Percentiles rank a stretch among this genome's conserved stretches.
Evolutionary conservation across 2,329 filamentous ascomycete genomes (phyloP).

Genomic region (Acrodontium crateriforme): DNA sequence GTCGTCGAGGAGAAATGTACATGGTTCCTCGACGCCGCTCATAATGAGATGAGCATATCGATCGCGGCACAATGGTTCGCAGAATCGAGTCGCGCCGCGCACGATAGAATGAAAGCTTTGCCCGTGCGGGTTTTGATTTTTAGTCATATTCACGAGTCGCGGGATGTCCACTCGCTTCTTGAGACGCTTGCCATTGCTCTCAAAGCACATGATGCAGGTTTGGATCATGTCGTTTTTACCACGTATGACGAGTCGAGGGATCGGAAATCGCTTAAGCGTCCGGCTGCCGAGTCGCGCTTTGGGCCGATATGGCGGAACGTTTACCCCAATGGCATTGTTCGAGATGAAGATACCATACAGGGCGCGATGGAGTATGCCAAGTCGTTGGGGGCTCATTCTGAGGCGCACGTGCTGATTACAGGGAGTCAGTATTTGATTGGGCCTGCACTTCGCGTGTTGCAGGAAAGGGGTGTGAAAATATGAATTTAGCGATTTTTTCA

Average conservation of each 20-base stretch:
- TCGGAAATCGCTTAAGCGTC: not conserved
- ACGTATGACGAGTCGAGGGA: conserved; percentile 10
- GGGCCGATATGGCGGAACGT: not conserved
- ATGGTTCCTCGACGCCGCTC: conserved; percentile 32
- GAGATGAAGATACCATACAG: conserved; percentile 1
- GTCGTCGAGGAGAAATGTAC: conserved; percentile 4
- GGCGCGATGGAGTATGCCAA: conserved; percentile 1
- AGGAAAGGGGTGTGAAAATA: not conserved
- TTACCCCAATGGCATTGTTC: conserved; percentile 1
- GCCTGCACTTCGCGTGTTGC: conserved; percentile 3
- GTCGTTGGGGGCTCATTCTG: not conserved
- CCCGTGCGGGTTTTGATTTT: conserved; percentile 10
- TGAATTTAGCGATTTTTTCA: no score
- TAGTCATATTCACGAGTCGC: conserved; percentile 15
- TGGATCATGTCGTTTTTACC: conserved; percentile 15
- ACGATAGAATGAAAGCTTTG: not conserved
- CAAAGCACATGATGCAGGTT: conserved; percentile 2
- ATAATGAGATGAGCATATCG: conserved; percentile 29
- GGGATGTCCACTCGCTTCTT: conserved; percentile 9
- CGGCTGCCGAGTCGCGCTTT: not conserved
- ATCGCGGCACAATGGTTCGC: conserved; percentile 27
- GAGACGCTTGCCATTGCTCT: conserved; percentile 8
- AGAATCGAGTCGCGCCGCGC: conserved; percentile 4
- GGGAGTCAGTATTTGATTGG: conserved; percentile 8
- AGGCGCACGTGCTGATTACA: conserved; percentile 4